phyloP scores from a whole-genome alignment of 148 eudicot genomes.

The Chenopodium suecicum region DNA sequence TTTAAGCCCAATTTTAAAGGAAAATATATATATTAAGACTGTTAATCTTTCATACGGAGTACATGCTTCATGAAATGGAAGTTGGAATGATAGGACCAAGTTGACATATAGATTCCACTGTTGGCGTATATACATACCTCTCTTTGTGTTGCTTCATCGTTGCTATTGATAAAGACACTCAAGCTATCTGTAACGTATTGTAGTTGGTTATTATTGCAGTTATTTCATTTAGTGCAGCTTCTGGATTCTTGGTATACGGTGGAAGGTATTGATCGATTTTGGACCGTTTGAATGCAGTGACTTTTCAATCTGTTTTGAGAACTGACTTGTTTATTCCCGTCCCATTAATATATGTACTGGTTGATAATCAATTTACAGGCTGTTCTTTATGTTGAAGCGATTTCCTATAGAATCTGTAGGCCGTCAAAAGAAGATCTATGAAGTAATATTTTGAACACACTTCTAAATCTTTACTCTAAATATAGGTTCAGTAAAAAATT shows the following conservation, averaged over 20 bases:
- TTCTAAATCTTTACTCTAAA: neutral
- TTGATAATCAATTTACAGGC: conserved; percentile 29
- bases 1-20: too few species aligned
- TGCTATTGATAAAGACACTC: neutral
- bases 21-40: too few species aligned
- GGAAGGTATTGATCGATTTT: conserved; percentile 41
- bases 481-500: neutral
- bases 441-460: conserved; percentile 35
- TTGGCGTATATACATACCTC: neutral
- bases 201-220: conserved; percentile 34
- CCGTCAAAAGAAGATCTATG: conserved; percentile 63
- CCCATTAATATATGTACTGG: neutral
- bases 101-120: neutral
- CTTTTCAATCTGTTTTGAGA: neutral
- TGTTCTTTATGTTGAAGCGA: conserved; percentile 58
- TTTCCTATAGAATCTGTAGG: conserved; percentile 74
- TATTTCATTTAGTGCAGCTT: conserved; percentile 51
- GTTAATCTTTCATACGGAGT: too few species aligned
- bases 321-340: neutral
- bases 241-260: conserved; percentile 62
- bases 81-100: neutral
- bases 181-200: neutral
- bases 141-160: neutral
- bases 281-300: neutral
- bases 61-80: too few species aligned